Evolutionary conservation across 2,329 filamentous ascomycete genomes (phyloP).

Genomic region (Aspergillus neoniger): DNA sequence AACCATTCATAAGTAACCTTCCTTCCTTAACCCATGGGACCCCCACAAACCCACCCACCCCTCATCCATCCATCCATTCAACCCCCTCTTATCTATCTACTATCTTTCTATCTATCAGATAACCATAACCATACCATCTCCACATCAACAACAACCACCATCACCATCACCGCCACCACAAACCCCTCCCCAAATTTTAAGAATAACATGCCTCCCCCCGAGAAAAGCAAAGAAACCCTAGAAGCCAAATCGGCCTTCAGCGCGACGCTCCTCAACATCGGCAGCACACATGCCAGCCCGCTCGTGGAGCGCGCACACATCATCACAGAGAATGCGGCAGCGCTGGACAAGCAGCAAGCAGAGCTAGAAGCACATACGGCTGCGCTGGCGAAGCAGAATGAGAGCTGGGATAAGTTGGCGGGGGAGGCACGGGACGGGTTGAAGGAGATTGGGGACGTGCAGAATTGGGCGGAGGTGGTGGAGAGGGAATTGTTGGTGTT

Average conservation of each 20-base stretch:
- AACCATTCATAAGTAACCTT: no score
- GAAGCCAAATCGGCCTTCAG: slow-evolving; percentile 49
- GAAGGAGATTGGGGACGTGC: slow-evolving; percentile 65
- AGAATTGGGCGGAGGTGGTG: slow-evolving; percentile 67
- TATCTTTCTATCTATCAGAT: no score
- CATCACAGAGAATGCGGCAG: slow-evolving; percentile 57
- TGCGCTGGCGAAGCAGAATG: slow-evolving; percentile 54
- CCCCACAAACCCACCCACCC: no score
- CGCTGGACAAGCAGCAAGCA: slow-evolving; percentile 58
- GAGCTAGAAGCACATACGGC: slow-evolving; percentile 54
- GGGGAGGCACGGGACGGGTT: slow-evolving; percentile 58
- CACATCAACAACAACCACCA: not conserved
- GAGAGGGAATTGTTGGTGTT: slow-evolving; percentile 50
- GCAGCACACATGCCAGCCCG: slow-evolving; percentile 53
- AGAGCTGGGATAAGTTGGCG: slow-evolving; percentile 56
- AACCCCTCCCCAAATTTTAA: not conserved
- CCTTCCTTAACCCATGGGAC: no score
- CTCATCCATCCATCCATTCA: no score
- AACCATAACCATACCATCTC: no score
- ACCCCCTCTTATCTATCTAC: no score
- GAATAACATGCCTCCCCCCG: not conserved
- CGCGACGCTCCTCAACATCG: slow-evolving; percentile 46
- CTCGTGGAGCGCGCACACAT: slow-evolving; percentile 57
- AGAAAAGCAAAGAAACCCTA: slow-evolving; percentile 35
- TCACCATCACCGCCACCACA: no score